These are phyloP conservation scores for Cytidiella melzeri DNA, from an alignment of 768 basidiomycete species.

Conservation along the genomic window DNA sequence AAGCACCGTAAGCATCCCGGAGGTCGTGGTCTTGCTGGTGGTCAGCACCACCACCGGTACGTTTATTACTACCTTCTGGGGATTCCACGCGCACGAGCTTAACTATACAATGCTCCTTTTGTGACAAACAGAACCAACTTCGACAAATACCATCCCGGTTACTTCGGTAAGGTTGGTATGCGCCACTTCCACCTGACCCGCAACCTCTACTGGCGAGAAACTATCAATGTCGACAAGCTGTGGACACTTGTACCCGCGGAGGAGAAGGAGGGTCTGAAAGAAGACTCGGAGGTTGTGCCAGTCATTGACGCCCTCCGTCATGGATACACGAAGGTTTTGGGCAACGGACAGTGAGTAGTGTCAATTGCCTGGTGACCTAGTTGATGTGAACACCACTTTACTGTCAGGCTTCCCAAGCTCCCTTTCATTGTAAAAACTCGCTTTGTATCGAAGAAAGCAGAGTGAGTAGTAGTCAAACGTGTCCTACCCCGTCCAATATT, in stretches of 20 bases:
- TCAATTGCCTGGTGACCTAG: slow-evolving; percentile 4
- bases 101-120: background rate
- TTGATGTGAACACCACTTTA: background rate
- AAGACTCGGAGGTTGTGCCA: slow-evolving; percentile 78
- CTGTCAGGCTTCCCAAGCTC: slow-evolving; percentile 67
- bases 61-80: slow-evolving; percentile 23
- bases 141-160: slow-evolving; percentile 99
- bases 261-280: slow-evolving; percentile 74
- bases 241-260: slow-evolving; percentile 85
- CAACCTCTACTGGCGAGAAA: slow-evolving; percentile 88
- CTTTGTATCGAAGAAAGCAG: slow-evolving; percentile 83
- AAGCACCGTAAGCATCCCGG: slow-evolving; percentile 99
- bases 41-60: slow-evolving; percentile 97
- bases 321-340: slow-evolving; percentile 92
- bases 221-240: slow-evolving; percentile 98
- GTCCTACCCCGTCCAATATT: slow-evolving; percentile 9
- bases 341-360: slow-evolving; percentile 76
- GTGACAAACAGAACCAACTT: slow-evolving; percentile 71
- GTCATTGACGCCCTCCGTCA: slow-evolving; percentile 84
- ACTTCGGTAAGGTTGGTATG: slow-evolving; percentile 99
- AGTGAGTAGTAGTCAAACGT: slow-evolving; percentile 39
- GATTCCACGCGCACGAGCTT: background rate
- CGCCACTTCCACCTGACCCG: slow-evolving; percentile 93
- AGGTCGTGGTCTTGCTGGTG: slow-evolving; percentile 99
- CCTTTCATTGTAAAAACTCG: slow-evolving; percentile 99